Evolutionary conservation across 768 basidiomycete genomes (phyloP), one percentile per base, ranked within the genome.

Genomic region (Dioszegia hungarica): DNA sequence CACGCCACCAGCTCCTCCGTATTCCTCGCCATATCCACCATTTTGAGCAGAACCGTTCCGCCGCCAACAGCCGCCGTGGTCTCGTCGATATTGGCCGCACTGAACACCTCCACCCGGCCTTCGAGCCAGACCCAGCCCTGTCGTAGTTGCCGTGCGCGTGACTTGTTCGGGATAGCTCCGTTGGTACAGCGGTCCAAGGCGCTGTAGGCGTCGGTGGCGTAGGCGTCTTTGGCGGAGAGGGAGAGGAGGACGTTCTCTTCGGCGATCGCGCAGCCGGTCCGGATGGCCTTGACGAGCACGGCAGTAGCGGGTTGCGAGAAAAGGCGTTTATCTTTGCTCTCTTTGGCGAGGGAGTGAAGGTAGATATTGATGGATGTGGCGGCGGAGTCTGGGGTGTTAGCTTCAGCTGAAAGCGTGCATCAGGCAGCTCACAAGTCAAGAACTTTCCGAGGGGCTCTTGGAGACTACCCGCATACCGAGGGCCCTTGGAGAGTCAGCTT

Each of bases 41-140:
- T 75, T 56, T 83, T 79, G 68, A 95, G 75, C 1, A 83, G 78
- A 11, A 92, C 80, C 11, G 85, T 84, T 1, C 86, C 84, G 3
- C 93, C 90, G 0, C 91, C 93, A 50, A 91, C 82, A 67, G 83
- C 84, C 85, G 88, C 89, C 52, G 94, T 73, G 0, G 86, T 83
- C 52, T 82, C 79, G 70, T 95, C 90, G 25, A 93, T 72, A 52
- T 84, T 61, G 1, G 47, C 46, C 20, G 45, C 43, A 0, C 45
- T 46, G 49, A 60, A 62, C 3, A 56, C 31, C 19, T 51, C 60
- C 27, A 73, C 51, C 46, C 63, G 63, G 14, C 71, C 72, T 1
- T 47, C 29, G 14, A 75, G 47, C n/a, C 36, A 43, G 15, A 59
- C 63, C 12, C 44, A 49, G 12, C 66, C 65, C 31, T 67, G 59